Evolutionary conservation across 805 yeast species (phyloP).

Genomic region (Pichia occidentalis): DNA sequence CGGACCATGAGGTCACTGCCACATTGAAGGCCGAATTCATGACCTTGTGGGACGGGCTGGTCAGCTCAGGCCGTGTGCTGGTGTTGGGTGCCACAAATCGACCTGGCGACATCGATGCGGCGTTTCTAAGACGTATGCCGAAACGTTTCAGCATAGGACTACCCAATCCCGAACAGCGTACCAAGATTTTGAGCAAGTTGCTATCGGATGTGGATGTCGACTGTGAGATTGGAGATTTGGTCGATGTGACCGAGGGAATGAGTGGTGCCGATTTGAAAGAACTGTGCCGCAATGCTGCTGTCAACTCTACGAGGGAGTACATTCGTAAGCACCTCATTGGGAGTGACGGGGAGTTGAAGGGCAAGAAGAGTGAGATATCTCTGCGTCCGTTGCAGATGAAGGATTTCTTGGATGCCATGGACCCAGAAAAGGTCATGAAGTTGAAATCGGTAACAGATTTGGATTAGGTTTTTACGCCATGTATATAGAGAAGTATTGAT

Average conservation of each 20-base stretch:
- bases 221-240: conserved; percentile 58
- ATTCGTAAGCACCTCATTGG: conserved; percentile 47
- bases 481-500: too few species aligned
- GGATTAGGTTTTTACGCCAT: too few species aligned
- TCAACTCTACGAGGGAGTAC: conserved; percentile 81
- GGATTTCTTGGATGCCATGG: conserved; percentile 49
- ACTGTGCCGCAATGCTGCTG: conserved; percentile 87
- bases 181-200: conserved; percentile 61
- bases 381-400: conserved; percentile 58
- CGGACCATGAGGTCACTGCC: conserved; percentile 94
- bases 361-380: conserved; percentile 30
- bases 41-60: conserved; percentile 95
- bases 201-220: conserved; percentile 62
- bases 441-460: conserved; percentile 10
- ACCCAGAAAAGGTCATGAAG: conserved; percentile 16
- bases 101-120: conserved; percentile 84
- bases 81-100: conserved; percentile 95
- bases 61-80: conserved; percentile 68
- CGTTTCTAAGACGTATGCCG: conserved; percentile 89
- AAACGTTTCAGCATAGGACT: conserved; percentile 74
- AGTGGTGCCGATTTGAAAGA: conserved; percentile 93
- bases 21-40: conserved; percentile 93
- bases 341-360: conserved; percentile 30
- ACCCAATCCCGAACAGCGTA: conserved; percentile 65
- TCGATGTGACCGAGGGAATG: conserved; percentile 58